phyloP scores from a whole-genome alignment of 2,329 filamentous ascomycete genomes.

The Neurospora sp. region DNA sequence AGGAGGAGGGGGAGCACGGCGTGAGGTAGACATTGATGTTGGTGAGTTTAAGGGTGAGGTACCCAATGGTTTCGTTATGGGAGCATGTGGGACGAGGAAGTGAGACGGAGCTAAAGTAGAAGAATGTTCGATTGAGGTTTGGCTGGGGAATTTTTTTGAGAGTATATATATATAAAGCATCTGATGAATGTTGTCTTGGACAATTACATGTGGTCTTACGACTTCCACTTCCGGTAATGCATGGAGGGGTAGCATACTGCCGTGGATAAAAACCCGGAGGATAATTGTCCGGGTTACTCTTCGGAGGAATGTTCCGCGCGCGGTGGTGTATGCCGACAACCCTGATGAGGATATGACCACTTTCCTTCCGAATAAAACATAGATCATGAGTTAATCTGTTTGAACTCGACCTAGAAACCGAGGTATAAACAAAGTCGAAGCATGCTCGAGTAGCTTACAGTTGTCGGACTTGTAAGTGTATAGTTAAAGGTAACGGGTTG shows the following conservation, averaged over 20 bases:
- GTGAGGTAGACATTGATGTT: not conserved
- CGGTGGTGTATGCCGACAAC: not conserved
- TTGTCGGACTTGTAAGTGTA: not conserved
- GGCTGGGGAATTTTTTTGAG: not conserved
- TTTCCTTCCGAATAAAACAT: not conserved
- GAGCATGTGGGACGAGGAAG: not conserved
- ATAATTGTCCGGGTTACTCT: not conserved
- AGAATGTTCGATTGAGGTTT: not conserved
- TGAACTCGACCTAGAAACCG: fast-evolving
- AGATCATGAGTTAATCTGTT: not conserved
- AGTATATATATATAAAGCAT: not conserved
- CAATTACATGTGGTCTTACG: not conserved
- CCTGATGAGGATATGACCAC: not conserved
- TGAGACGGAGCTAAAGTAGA: not conserved
- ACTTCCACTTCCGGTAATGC: not conserved
- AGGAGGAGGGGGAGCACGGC: not conserved
- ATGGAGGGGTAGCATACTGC: not conserved
- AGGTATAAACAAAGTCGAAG: not conserved
- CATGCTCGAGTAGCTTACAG: not conserved
- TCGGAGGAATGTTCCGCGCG: not conserved
- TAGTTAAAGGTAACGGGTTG: not conserved
- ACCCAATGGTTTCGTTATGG: not conserved
- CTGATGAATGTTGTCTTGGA: not conserved
- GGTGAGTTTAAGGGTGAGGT: not conserved
- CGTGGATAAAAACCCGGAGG: not conserved